Conservation (phyloP, 148 eudicot genomes). For the Chenopodium album region DNA sequence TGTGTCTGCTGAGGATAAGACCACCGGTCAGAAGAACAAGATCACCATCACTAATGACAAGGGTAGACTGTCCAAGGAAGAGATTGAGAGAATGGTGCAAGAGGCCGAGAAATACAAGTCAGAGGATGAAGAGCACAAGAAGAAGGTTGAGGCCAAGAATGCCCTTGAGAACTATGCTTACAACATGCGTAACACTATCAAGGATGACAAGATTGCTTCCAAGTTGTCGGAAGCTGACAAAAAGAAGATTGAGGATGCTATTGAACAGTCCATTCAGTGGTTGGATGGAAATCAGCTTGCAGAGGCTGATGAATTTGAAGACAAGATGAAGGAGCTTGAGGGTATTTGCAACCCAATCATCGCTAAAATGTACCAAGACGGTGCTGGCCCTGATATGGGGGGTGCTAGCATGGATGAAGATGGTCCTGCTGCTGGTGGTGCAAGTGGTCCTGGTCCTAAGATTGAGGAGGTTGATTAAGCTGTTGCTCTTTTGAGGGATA, state of each 20-base stretch:
- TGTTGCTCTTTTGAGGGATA: not conserved
- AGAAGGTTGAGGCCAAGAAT: conserved; percentile 56
- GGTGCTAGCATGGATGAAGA: conserved; percentile 44
- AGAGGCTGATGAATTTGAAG: conserved; percentile 49
- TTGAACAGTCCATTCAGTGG: conserved; percentile 48
- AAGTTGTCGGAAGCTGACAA: conserved; percentile 44
- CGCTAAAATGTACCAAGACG: conserved; percentile 48
- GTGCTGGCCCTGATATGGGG: conserved; percentile 36
- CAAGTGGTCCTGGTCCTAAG: conserved; percentile 50
- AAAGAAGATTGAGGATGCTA: conserved; percentile 55
- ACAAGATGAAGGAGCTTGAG: conserved; percentile 52
- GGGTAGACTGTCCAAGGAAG: conserved; percentile 54
- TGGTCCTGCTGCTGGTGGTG: conserved; percentile 39
- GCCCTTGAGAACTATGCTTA: conserved; percentile 51
- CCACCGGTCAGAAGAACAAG: conserved; percentile 54
- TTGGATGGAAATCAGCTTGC: conserved; percentile 57
- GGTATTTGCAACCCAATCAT: conserved; percentile 47
- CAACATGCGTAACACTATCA: conserved; percentile 60
- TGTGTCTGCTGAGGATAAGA: conserved; percentile 59
- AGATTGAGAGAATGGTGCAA: conserved; percentile 59
- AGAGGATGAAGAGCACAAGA: conserved; percentile 55
- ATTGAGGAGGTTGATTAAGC: conserved; percentile 56
- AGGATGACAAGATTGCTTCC: conserved; percentile 50
- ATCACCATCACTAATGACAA: conserved; percentile 60
- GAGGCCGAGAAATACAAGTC: conserved; percentile 57